Conservation (phyloP, 1,284 basidiomycete genomes). For the Ceratobasidium papillatum region DNA sequence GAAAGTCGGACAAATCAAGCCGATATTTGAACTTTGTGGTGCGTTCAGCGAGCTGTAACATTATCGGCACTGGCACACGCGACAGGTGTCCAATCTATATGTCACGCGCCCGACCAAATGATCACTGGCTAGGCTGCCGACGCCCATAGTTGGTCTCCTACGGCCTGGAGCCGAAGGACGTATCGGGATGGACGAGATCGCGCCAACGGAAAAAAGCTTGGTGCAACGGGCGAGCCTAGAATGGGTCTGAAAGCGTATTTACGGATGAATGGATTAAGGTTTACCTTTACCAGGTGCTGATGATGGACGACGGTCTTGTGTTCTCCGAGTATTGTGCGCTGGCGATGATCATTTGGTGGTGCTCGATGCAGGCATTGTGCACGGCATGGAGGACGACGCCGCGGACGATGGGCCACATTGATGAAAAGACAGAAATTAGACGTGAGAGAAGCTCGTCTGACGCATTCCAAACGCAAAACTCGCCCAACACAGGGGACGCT, state of each 20-base stretch:
- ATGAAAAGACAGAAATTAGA: slow-evolving; percentile 31
- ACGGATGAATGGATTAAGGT: slow-evolving; percentile 31
- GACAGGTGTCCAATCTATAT: neutral
- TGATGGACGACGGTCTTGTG: neutral
- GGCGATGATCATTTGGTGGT: slow-evolving; percentile 1
- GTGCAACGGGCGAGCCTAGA: slow-evolving; percentile 2
- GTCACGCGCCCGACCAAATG: neutral
- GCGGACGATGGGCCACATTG: slow-evolving; percentile 19
- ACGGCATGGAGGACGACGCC: slow-evolving; percentile 19
- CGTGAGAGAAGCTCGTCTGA: slow-evolving; percentile 36
- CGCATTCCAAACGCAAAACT: slow-evolving; percentile 20
- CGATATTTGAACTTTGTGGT: slow-evolving; percentile 3
- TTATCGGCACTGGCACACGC: too few relatives aligned
- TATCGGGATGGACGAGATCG: slow-evolving; percentile 10
- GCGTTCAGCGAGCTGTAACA: neutral
- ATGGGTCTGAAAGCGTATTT: slow-evolving; percentile 30
- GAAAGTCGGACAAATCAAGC: slow-evolving; percentile 1
- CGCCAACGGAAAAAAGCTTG: neutral
- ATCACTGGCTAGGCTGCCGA: neutral
- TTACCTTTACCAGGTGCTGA: neutral
- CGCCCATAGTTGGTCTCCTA: slow-evolving; percentile 16
- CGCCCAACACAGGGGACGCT: slow-evolving; percentile 1
- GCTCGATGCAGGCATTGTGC: slow-evolving; percentile 19
- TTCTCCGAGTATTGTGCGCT: slow-evolving; percentile 3
- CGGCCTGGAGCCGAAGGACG: slow-evolving; percentile 35